Percentiles rank a stretch among this genome's conserved stretches.
These are phyloP conservation scores for Fusarium haematococcum DNA, from an alignment of 2,329 filamentous ascomycete species.

Conservation along the genomic window DNA sequence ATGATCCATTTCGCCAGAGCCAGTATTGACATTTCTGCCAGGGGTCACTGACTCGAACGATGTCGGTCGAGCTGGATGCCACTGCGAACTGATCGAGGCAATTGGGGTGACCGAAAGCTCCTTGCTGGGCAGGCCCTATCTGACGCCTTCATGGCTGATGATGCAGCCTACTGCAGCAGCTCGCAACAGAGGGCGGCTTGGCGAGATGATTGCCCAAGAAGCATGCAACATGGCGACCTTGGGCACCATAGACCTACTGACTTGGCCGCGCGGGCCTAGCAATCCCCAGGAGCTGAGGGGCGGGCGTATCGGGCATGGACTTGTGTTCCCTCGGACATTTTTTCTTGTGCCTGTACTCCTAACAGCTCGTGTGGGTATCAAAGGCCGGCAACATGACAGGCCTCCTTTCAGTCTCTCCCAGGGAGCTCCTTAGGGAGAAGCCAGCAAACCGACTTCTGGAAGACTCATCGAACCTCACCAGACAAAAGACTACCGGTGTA, in stretches of 20 bases:
- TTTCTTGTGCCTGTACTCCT: conserved; percentile 55
- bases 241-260: conserved; percentile 15
- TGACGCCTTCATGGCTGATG: neutral
- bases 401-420: conserved; percentile 13
- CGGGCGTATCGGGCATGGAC: conserved; percentile 37
- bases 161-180: conserved; percentile 5
- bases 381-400: conserved; percentile 41
- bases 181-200: neutral
- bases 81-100: neutral
- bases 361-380: conserved; percentile 53
- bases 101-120: neutral
- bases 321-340: conserved; percentile 54
- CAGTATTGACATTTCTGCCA: conserved; percentile 11
- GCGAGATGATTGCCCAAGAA: conserved; percentile 17
- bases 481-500: conserved; percentile 23
- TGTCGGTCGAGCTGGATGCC: neutral
- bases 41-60: conserved; percentile 15
- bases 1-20: conserved; percentile 22
- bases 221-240: conserved; percentile 16
- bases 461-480: conserved; percentile 27
- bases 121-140: neutral
- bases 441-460: conserved; percentile 34
- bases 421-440: conserved; percentile 7
- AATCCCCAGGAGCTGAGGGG: conserved; percentile 25
- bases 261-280: conserved; percentile 6